Evolutionary conservation across 306 rosid species (phyloP).

Genomic region (Quercus dentata): DNA sequence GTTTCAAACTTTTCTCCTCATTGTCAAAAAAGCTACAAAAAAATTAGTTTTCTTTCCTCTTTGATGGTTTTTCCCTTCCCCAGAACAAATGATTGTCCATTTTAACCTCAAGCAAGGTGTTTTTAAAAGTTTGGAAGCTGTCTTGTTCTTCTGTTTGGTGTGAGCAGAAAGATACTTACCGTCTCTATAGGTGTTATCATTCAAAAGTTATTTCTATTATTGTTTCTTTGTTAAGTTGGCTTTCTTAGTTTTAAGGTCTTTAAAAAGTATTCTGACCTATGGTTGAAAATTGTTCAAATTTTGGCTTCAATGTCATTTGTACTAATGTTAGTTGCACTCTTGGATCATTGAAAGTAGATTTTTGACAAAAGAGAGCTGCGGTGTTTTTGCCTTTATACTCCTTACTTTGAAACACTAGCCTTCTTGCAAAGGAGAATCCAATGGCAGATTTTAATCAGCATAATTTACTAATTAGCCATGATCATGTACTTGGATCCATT

Average conservation of each 20-base stretch:
- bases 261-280: background rate
- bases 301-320: background rate
- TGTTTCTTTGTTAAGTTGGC: too few species aligned
- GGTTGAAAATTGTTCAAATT: background rate
- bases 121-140: background rate
- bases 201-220: too few species aligned
- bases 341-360: conserved; percentile 6
- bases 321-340: background rate
- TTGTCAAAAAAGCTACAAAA: background rate
- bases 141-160: background rate
- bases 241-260: too few species aligned
- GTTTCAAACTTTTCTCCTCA: background rate
- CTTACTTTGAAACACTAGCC: too few species aligned
- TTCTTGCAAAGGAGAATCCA: too few species aligned
- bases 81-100: background rate
- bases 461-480: too few species aligned
- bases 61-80: background rate
- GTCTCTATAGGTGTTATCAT: too few species aligned
- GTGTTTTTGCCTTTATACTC: too few species aligned
- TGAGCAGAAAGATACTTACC: too few species aligned
- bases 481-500: background rate
- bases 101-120: background rate
- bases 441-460: too few species aligned
- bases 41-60: background rate
- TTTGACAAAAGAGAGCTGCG: background rate